Evolutionary conservation across 2,329 filamentous ascomycete genomes (phyloP), one percentile per base, ranked within the genome.

Genomic region (Aspergillus floridensis): DNA sequence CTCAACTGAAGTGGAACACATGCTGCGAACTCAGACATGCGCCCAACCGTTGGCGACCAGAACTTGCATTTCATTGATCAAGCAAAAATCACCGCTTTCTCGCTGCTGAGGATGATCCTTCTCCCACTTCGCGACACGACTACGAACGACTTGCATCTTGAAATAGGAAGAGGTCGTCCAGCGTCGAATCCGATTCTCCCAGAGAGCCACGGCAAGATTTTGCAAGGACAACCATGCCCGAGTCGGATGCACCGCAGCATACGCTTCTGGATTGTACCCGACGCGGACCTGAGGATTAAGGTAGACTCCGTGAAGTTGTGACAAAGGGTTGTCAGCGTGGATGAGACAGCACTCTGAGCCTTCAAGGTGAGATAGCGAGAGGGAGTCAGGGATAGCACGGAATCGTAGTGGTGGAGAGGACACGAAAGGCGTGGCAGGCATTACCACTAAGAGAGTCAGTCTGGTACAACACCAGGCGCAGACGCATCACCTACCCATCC

Each of bases 291-390:
- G 62, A 3, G 76, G 76, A 50, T 78, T 78, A 21, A 78, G 49
- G 56, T 71, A 78, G 4, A 77, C 67, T 5, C 75, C 74, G 32
- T 69, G 68, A 3, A 64, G 47, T 2, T 46, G 29, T 0, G 72
- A 71, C 0, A 75, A 63, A 1, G 69, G 69, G 58, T 76, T 76
- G 56, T 78, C 76, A 3, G 70, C 72, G 44, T 78, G 74, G 19
- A 78, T 75, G 55, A 93, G 82, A 73, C 90, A 93, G 77, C 89
- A 92, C 74, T 93, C 90, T 14, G 86, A 89, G n/a, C 82, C 90
- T 73, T 93, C 90, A 26, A 92, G 79, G 49, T 77, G 74, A 31
- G 67, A 68, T 3, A 65, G 59, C 0, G 81, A 81, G 1, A 93
- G 82, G 4, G 80, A 82, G 68, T 90, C 88, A 0, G 84, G 70